Conservation (phyloP, 176 grass and related monocot genomes). For the Juncus inflexus region DNA sequence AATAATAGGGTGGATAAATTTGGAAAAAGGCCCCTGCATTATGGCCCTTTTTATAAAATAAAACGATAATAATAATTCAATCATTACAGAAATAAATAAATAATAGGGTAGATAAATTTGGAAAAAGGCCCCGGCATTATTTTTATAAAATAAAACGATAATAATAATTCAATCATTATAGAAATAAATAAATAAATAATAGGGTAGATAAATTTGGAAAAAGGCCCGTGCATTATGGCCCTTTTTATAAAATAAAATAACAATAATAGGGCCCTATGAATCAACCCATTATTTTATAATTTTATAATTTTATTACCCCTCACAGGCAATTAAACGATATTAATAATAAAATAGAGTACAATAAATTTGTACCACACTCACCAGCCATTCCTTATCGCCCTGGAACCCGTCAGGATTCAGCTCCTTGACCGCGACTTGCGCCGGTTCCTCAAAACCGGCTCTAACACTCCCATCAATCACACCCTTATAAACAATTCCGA, state of each 20-base stretch:
- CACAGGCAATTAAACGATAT: background rate
- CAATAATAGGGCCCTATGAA: background rate
- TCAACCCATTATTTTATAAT: no score
- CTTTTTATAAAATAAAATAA: no score
- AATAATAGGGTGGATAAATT: background rate
- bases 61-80: background rate
- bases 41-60: no score
- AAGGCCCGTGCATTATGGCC: no score
- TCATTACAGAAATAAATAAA: no score
- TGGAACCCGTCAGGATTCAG: conserved; percentile 93
- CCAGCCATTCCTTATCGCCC: conserved; percentile 97
- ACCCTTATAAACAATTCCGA: conserved; percentile 97
- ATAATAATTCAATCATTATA: background rate
- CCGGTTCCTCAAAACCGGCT: conserved; percentile 47
- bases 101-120: no score
- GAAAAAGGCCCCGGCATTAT: no score
- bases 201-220: no score
- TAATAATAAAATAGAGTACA: background rate
- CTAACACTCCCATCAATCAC: conserved; percentile 78
- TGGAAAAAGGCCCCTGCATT: no score
- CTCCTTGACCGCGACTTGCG: conserved; percentile 85
- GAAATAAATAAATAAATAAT: conserved; percentile 4
- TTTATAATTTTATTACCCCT: background rate
- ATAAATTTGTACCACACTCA: conserved; percentile 23
- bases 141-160: no score